Base-by-base conservation (phyloP, 306 rosid genomes). In the Acacia melanoxylon region DNA sequence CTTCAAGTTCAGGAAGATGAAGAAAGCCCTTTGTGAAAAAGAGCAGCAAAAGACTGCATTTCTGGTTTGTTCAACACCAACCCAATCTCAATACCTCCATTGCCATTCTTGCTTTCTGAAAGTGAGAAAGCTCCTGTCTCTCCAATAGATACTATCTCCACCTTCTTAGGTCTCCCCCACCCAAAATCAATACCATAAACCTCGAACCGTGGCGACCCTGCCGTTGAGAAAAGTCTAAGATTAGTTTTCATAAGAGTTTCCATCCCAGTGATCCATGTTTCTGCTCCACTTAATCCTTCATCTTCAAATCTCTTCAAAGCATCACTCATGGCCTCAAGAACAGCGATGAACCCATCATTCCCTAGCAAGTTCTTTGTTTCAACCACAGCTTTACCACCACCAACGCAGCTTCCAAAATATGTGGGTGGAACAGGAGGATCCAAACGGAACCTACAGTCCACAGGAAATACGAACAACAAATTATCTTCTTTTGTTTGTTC, bases 201-300 rank as follows among this genome's bases (percentile, higher is more conserved):
- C 11, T 78, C 79, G 40, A 86, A 74, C 45, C 83, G 35, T 52
- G 87, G 83, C 68, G 87, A 83, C 20, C 89, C 89, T 0, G 85
- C 85, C 14, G 69, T 76, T 8, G 81, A 72, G 6, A 84, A 15
- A 1, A 14, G 1, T 29, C 46, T 75, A 0, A 27, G 6, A 45
- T 45, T 45, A 14, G 20, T 65, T 11, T n/a, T 48, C 22, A 3
- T 20, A 0, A 15, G 1, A 5, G 33, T 9, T 9, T 10, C 2
- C 31, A 54, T 2, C 5, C 16, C 37, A 27, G 63, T 45, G 1
- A 72, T 12, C 42, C 16, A 29, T 4, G 77, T 75, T 13, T 82
- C 86, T n/a, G 72, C 78, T n/a, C 74, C 71, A 15, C 44, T 27
- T 0, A 76, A 58, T 27, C 41, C 82, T 0, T 33, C 78, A 27